phyloP scores from a whole-genome alignment of 139 green algal species.

The Closterium sp. region DNA sequence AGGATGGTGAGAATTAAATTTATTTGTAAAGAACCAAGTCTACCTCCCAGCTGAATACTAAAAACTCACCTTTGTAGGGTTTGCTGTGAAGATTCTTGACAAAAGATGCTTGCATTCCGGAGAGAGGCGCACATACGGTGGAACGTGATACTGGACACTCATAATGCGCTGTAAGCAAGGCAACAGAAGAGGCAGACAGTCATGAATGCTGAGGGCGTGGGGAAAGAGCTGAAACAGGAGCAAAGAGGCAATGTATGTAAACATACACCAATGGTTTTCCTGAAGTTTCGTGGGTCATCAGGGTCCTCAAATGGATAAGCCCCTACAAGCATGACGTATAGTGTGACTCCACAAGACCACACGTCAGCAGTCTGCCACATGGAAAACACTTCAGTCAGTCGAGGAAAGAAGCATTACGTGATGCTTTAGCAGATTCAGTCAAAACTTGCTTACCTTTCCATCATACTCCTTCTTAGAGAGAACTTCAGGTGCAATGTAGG shows the following conservation, averaged over 20 bases:
- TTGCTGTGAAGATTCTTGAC: constrained; percentile 63
- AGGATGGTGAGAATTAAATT: neutral
- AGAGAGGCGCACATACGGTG: constrained; percentile 43
- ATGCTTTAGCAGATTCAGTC: neutral
- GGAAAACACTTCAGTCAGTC: neutral
- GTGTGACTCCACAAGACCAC: constrained; percentile 96
- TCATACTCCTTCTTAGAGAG: constrained; percentile 49
- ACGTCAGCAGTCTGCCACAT: constrained; percentile 86
- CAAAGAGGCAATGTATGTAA: neutral
- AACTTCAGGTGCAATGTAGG: constrained; percentile 96
- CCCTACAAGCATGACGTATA: constrained; percentile 97
- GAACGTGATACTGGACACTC: constrained; percentile 50
- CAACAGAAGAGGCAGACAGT: neutral
- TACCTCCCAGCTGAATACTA: neutral
- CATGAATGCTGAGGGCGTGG: neutral
- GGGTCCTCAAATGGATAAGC: constrained; percentile 99
- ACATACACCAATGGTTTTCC: constrained; percentile 89
- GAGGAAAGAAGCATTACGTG: neutral
- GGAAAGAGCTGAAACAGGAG: neutral
- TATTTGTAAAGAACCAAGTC: neutral
- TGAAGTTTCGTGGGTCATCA: constrained; percentile 90
- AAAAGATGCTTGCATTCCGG: constrained; percentile 63
- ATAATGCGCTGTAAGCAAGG: constrained; percentile 42
- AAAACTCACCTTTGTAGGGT: constrained; percentile 63
- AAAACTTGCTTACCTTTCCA: constrained; percentile 37